phyloP scores from a whole-genome alignment of 148 eudicot species.

The Vaccinium vitisidaea region DNA sequence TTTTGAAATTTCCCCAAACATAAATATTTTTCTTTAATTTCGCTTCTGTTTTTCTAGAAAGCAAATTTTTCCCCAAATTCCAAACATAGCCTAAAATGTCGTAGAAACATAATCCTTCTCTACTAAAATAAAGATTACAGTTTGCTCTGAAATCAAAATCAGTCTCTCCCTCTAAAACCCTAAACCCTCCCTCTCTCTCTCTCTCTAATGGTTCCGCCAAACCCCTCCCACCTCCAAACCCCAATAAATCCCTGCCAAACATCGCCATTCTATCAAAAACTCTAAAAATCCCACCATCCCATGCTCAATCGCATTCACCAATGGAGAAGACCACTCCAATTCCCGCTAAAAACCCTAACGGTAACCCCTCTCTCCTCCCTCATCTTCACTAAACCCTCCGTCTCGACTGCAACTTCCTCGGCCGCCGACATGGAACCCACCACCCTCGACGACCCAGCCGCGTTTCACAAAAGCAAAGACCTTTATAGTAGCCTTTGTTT shows the following conservation, averaged over 20 bases:
- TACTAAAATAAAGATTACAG: too few relatives aligned
- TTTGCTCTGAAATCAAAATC: too few relatives aligned
- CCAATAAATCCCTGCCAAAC: neutral
- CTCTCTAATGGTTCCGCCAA: constrained; percentile 17
- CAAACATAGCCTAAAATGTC: too few relatives aligned
- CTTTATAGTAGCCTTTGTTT: constrained; percentile 25
- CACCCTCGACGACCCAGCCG: neutral
- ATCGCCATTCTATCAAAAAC: neutral
- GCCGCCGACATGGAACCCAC: constrained; percentile 17
- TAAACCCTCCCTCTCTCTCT: constrained; percentile 12
- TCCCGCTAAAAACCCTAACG: constrained; percentile 18
- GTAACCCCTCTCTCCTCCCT: constrained; percentile 13
- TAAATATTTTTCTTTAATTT: too few relatives aligned
- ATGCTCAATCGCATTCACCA: constrained; percentile 40
- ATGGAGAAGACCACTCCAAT: constrained; percentile 19
- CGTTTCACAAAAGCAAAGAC: constrained; percentile 2
- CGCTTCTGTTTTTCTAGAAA: too few relatives aligned
- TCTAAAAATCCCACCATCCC: constrained; percentile 17
- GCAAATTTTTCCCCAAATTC: too few relatives aligned
- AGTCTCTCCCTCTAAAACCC: neutral
- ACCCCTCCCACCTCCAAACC: constrained; percentile 20
- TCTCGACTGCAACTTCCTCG: constrained; percentile 18
- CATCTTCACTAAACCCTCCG: constrained; percentile 27
- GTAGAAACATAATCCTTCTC: too few relatives aligned
- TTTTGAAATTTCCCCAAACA: too few relatives aligned